phyloP scores from a whole-genome alignment of 148 eudicot genomes.

The Polygonum maritimum region DNA sequence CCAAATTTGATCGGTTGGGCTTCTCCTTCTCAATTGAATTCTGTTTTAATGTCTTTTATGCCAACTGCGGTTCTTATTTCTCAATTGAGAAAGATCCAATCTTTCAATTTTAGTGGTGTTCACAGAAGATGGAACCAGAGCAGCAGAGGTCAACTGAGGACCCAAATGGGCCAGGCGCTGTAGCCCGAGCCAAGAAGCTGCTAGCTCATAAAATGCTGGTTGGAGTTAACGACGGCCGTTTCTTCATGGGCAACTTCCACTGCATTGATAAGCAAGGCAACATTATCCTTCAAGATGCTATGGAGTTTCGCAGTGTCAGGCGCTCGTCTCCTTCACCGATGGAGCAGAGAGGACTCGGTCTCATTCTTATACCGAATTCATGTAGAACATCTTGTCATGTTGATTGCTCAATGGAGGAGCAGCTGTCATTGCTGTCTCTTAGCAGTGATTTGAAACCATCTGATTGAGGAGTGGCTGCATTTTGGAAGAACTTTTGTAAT shows the following conservation, averaged over 20 bases:
- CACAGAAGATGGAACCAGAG: conserved; percentile 28
- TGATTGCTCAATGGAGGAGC: conserved; percentile 67
- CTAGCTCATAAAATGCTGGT: conserved; percentile 62
- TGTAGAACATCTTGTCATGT: conserved; percentile 76
- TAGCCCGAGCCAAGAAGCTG: conserved; percentile 41
- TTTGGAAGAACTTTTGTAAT: neutral
- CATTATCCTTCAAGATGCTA: conserved; percentile 83
- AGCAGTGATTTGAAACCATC: neutral
- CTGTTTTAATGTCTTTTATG: too few relatives aligned
- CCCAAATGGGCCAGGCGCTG: conserved; percentile 21
- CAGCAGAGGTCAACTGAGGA: conserved; percentile 15
- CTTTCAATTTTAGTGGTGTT: neutral
- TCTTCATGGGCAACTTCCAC: conserved; percentile 72
- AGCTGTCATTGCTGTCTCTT: conserved; percentile 48
- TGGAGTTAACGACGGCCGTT: conserved; percentile 73
- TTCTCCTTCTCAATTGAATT: too few relatives aligned
- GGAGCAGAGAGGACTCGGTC: conserved; percentile 86
- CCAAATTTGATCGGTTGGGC: too few relatives aligned
- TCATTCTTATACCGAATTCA: conserved; percentile 69
- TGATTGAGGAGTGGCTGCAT: neutral
- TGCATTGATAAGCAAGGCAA: conserved; percentile 92
- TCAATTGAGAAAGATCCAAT: too few relatives aligned
- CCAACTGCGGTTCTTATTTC: too few relatives aligned
- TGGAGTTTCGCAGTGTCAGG: conserved; percentile 70
- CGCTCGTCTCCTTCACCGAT: conserved; percentile 61